These are phyloP conservation scores for Ricinus communis DNA, from an alignment of 345 rosid species.

Conservation along the genomic window DNA sequence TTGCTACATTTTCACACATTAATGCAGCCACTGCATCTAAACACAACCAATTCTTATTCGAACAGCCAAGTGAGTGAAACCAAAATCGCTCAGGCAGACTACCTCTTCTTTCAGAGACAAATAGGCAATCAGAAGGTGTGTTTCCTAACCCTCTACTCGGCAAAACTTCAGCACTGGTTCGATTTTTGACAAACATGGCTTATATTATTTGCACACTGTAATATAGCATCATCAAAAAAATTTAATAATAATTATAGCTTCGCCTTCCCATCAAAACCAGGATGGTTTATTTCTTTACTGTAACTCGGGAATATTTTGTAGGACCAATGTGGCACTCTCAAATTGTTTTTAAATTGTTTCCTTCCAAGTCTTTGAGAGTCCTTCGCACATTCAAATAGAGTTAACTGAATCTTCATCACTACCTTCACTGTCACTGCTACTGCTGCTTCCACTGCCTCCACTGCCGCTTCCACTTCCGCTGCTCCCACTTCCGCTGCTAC, in stretches of 20 bases:
- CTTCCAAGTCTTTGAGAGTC: background rate
- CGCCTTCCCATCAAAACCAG: background rate
- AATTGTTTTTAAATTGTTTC: background rate
- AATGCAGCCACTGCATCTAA: no score
- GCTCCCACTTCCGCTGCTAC: slow-evolving; percentile 75
- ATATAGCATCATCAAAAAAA: background rate
- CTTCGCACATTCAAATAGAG: slow-evolving; percentile 45
- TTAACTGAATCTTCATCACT: slow-evolving; percentile 68
- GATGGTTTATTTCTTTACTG: slow-evolving; percentile 12
- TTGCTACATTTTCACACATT: no score
- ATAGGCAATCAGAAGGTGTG: no score
- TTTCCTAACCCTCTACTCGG: background rate
- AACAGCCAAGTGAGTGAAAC: no score
- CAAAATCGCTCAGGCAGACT: no score
- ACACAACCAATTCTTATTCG: no score
- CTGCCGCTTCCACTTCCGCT: slow-evolving; percentile 63
- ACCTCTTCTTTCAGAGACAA: no score
- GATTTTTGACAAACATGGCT: background rate
- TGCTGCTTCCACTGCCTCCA: slow-evolving; percentile 48
- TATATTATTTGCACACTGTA: background rate
- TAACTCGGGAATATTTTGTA: background rate
- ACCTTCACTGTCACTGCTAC: slow-evolving; percentile 58
- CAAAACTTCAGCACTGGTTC: background rate
- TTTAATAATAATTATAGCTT: background rate
- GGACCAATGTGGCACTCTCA: background rate